These are phyloP conservation scores for Daucus carota DNA, from an alignment of 129 eudicot species.

Conservation along the genomic window DNA sequence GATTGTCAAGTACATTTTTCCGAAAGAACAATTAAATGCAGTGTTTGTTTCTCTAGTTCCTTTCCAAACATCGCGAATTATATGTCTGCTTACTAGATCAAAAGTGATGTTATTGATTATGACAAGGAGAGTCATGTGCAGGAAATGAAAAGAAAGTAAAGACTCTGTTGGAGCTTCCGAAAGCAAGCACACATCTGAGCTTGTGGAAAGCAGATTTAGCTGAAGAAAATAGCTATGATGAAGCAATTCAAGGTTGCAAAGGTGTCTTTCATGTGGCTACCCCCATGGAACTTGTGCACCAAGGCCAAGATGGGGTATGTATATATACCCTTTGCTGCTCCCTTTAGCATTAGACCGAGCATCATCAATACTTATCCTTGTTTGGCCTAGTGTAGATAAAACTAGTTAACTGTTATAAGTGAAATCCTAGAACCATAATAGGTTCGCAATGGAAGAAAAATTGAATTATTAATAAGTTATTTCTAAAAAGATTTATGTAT, in stretches of 20 bases:
- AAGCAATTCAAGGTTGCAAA: conserved; percentile 19
- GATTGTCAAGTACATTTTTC: too few species aligned
- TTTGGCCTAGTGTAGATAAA: too few species aligned
- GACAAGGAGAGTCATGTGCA: conserved; percentile 43
- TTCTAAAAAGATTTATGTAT: too few species aligned
- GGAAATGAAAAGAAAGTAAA: conserved; percentile 27
- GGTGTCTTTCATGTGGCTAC: conserved; percentile 31
- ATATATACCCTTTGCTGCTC: conserved; percentile 36
- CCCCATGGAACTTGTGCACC: conserved; percentile 13
- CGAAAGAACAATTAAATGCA: too few species aligned
- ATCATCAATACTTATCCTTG: too few species aligned
- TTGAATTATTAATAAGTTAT: too few species aligned
- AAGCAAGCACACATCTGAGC: conserved; percentile 16
- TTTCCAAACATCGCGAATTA: too few species aligned
- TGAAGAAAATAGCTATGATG: conserved; percentile 26
- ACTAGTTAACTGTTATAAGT: too few species aligned
- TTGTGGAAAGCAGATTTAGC: conserved; percentile 23
- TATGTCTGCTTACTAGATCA: too few species aligned
- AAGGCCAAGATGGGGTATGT: conserved; percentile 20
- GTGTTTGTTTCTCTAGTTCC: too few species aligned
- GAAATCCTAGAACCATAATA: too few species aligned
- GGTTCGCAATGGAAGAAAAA: too few species aligned
- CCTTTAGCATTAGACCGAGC: background rate
- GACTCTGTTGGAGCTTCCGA: conserved; percentile 23
- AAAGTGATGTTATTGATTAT: conserved; percentile 19